A percentile compares a stretch with the other conserved stretches of the same genome.
Conservation (phyloP, 805 yeast genomes). For the Jamesozyma jinghongensis region DNA sequence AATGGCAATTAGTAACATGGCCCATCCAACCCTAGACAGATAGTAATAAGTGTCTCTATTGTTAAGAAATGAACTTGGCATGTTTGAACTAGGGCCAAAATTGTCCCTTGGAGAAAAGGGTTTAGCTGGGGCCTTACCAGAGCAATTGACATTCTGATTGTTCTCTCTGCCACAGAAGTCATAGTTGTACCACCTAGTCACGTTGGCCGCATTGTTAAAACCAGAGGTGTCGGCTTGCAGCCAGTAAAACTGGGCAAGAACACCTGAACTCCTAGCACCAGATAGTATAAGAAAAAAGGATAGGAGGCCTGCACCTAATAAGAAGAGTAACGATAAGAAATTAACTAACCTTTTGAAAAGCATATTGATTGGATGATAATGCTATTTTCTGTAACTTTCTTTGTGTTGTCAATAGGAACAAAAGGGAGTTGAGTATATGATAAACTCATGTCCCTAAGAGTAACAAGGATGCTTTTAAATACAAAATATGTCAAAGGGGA, state of each 20-base stretch:
- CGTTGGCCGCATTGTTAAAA: slow-evolving; percentile 35
- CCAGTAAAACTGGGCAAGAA: slow-evolving; percentile 68
- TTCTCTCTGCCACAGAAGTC: slow-evolving; percentile 42
- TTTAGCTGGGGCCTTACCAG: slow-evolving; percentile 56
- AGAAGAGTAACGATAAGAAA: slow-evolving; percentile 28
- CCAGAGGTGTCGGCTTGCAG: slow-evolving; percentile 60
- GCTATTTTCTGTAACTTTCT: no score
- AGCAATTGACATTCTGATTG: slow-evolving; percentile 42
- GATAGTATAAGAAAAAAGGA: slow-evolving; percentile 57
- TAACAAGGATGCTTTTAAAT: no score
- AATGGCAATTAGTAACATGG: slow-evolving; percentile 51
- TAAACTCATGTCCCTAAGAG: no score
- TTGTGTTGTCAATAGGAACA: no score
- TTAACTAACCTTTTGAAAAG: slow-evolving; percentile 23
- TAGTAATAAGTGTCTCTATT: slow-evolving; percentile 50
- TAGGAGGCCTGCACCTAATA: slow-evolving; percentile 41
- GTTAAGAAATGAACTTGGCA: slow-evolving; percentile 46
- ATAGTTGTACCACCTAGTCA: slow-evolving; percentile 78
- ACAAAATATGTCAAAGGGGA: no score
- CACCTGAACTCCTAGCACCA: slow-evolving; percentile 47
- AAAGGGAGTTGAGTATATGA: no score
- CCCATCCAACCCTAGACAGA: slow-evolving; percentile 59
- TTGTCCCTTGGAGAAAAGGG: slow-evolving; percentile 78
- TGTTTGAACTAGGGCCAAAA: slow-evolving; percentile 40
- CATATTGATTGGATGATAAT: slow-evolving; percentile 4